phyloP scores from a whole-genome alignment of 2,329 filamentous ascomycete genomes.

The Fusarium foetens region DNA sequence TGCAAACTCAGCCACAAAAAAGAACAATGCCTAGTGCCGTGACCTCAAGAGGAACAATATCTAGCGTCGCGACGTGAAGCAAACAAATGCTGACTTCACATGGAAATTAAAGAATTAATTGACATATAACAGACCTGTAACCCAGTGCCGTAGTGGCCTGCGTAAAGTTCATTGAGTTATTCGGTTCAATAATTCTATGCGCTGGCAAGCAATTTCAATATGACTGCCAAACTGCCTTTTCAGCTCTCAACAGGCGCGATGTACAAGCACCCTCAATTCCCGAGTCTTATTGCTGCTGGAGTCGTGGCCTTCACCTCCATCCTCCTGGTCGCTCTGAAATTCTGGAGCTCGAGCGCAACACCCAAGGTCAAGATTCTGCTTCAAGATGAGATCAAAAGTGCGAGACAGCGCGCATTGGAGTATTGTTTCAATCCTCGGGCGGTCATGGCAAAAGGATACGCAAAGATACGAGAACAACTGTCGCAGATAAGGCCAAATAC shows the following conservation, averaged over 20 bases:
- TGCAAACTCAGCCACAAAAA: background rate
- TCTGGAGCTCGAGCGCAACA: fast-evolving
- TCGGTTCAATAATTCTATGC: fast-evolving
- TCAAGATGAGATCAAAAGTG: conserved; percentile 7
- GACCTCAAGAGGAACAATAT: background rate
- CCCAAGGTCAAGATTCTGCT: conserved; percentile 4
- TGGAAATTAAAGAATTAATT: background rate
- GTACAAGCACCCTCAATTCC: fast-evolving
- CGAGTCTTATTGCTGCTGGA: fast-evolving
- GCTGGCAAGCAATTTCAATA: background rate
- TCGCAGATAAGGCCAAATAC: fast-evolving
- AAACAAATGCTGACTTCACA: background rate
- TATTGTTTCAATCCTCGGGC: conserved; percentile 18
- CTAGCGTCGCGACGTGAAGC: background rate
- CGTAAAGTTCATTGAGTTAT: too few relatives aligned
- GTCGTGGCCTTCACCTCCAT: fast-evolving
- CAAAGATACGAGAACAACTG: background rate
- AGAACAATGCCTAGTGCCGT: background rate
- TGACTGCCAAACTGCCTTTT: background rate
- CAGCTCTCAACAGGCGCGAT: fast-evolving
- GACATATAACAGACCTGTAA: background rate
- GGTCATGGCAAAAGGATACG: conserved; percentile 10
- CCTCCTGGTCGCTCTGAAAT: fast-evolving
- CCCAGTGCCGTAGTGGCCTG: too few relatives aligned
- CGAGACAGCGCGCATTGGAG: conserved; percentile 8